Evolutionary conservation across 1,284 basidiomycete species (phyloP).

Genomic region (Blastosporella zonata): DNA sequence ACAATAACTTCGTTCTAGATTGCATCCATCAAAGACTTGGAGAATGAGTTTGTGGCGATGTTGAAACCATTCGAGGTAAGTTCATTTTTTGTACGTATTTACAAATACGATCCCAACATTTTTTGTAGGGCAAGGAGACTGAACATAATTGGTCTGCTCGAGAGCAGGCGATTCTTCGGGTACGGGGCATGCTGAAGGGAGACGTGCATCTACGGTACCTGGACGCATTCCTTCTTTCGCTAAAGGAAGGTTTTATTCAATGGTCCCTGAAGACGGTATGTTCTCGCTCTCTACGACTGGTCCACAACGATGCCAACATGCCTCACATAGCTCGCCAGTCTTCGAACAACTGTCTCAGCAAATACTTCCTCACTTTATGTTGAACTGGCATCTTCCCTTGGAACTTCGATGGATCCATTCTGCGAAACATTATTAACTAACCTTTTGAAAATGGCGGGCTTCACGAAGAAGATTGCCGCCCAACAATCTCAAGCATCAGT

Average conservation of each 20-base stretch:
- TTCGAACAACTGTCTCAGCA: conserved; percentile 88
- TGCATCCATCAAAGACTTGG: conserved; percentile 81
- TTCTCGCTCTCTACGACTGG: conserved; percentile 7
- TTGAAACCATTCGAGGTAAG: conserved; percentile 75
- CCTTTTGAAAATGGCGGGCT: conserved; percentile 83
- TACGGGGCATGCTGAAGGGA: conserved; percentile 91
- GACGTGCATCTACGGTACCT: conserved; percentile 73
- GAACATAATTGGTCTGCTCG: conserved; percentile 94
- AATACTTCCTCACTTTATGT: conserved; percentile 79
- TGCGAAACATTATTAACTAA: conserved; percentile 75
- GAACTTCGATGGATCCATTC: conserved; percentile 71
- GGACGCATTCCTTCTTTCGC: conserved; percentile 69
- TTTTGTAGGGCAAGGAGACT: conserved; percentile 82
- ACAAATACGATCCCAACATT: conserved; percentile 10
- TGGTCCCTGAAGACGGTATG: conserved; percentile 85
- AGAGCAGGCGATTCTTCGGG: conserved; percentile 75
- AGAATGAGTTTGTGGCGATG: conserved; percentile 81
- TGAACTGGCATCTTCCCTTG: conserved; percentile 74
- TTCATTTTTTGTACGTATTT: conserved; percentile 7
- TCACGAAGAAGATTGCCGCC: conserved; percentile 95
- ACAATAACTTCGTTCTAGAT: conserved; percentile 49
- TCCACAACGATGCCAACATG: neutral
- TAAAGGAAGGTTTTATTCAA: conserved; percentile 80
- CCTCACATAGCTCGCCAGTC: conserved; percentile 67
- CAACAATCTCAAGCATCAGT: conserved; percentile 81